phyloP scores from a whole-genome alignment of 1,139 yeast genomes.

The Scheffersomyces titani region DNA sequence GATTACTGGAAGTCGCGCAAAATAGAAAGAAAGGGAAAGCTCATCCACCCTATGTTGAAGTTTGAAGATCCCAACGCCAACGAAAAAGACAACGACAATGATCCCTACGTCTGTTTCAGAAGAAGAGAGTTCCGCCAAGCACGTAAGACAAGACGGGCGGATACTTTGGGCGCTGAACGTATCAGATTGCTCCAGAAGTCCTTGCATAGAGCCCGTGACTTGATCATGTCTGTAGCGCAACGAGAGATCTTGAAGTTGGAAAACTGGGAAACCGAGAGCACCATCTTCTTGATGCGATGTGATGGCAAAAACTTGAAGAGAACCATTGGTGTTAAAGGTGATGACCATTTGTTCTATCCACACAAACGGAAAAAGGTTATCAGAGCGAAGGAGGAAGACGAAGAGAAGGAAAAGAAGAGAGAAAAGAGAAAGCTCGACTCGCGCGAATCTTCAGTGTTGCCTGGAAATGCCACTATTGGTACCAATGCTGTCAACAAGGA shows the following conservation, averaged over 20 bases:
- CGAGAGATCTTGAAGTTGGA: slow-evolving; percentile 70
- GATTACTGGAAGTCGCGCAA: slow-evolving; percentile 82
- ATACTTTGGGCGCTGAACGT: slow-evolving; percentile 85
- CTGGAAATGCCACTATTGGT: slow-evolving; percentile 11
- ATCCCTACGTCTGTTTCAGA: slow-evolving; percentile 94
- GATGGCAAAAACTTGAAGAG: slow-evolving; percentile 75
- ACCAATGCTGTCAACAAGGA: slow-evolving; percentile 19
- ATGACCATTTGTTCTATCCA: slow-evolving; percentile 79
- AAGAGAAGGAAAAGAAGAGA: slow-evolving; percentile 23
- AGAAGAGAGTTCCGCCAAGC: slow-evolving; percentile 95
- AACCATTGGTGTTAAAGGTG: slow-evolving; percentile 73
- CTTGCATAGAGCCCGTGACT: slow-evolving; percentile 71
- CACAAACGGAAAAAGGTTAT: slow-evolving; percentile 71
- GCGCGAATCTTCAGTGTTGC: slow-evolving; percentile 17
- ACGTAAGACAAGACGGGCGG: slow-evolving; percentile 94
- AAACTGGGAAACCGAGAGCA: slow-evolving; percentile 57
- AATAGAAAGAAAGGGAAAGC: slow-evolving; percentile 66
- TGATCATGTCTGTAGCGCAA: slow-evolving; percentile 69
- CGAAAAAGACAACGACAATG: slow-evolving; percentile 86
- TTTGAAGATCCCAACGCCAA: slow-evolving; percentile 78
- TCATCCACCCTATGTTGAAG: slow-evolving; percentile 72
- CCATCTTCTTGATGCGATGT: slow-evolving; percentile 69
- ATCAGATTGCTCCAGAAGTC: slow-evolving; percentile 74
- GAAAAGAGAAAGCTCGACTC: slow-evolving; percentile 23
- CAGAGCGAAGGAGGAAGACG: slow-evolving; percentile 39